Evolutionary conservation across 768 basidiomycete species (phyloP), one percentile per base, ranked within the genome.

Genomic region (Russula earlei): DNA sequence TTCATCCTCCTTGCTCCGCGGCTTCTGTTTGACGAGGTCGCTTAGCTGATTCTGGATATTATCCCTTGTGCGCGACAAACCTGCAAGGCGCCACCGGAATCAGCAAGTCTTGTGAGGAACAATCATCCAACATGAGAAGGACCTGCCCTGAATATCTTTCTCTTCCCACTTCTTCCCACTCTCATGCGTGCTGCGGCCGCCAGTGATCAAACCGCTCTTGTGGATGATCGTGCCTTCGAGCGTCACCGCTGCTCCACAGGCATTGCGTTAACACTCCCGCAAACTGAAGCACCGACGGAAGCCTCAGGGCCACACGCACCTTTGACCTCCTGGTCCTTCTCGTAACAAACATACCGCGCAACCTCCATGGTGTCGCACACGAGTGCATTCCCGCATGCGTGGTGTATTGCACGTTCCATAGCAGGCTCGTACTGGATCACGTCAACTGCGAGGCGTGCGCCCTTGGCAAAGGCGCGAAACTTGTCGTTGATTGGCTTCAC

Each of bases 221-320:
- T 99, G 96, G 45, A 99, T 97, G 58, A 99, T 75, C 3, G 94
- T 98, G 1, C 96, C 96, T 42, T 98, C 94, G 41, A 99, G 74
- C 0, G 96, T 96, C 20, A 99, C 96, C 57, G 94, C 96, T 94
- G 55, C 40, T 24, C 29, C 40, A 33, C 42, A 42, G n/a, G 5
- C 50, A 29, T 43, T 2, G 12, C 19, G 34, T 53, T 34, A 49
- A 17, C 3, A 31, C 22, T 20, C 22, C 24, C 10, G 10, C 24
- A 52, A 6, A 40, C 12, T 24, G 49, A 17, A 15, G 22, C 5
- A 5, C 19, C 4, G 6, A 29, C 47, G 41, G 9, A 6, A 14
- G 11, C 17, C 12, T 37, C 14, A 9, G 14, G 15, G 17, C 8
- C 38, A 9, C 11, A 29, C 79, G 34, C 55, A 94, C 95, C 91